Percentiles rank a stretch among this genome's conserved stretches.
Evolutionary conservation across 495 filamentous ascomycete species (phyloP).

Genomic region (Aspergillus haitiensis): DNA sequence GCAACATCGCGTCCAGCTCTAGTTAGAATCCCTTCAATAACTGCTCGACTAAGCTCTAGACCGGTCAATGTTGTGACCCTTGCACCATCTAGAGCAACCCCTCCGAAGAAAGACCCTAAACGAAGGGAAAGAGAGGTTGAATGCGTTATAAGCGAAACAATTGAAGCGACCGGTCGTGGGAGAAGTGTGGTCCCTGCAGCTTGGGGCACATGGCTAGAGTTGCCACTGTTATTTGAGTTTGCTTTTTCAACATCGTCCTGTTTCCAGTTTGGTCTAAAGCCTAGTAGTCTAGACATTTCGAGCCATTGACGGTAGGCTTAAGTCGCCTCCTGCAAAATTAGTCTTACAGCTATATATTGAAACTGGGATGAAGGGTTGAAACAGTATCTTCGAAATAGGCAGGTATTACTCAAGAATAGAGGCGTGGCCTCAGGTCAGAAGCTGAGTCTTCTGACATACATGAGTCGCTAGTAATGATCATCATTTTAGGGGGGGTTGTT

Average conservation of each 20-base stretch:
- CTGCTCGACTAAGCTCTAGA: slow-evolving; percentile 64
- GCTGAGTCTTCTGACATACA: slow-evolving; percentile 12
- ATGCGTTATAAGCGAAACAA: slow-evolving; percentile 68
- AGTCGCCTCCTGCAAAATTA: neutral
- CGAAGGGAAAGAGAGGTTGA: slow-evolving; percentile 69
- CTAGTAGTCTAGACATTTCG: slow-evolving; percentile 31
- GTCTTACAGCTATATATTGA: slow-evolving; percentile 18
- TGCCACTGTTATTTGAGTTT: slow-evolving; percentile 11
- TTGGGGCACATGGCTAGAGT: slow-evolving; percentile 32
- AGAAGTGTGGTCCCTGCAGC: slow-evolving; percentile 60
- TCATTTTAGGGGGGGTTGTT: slow-evolving; percentile 4
- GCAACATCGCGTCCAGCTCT: slow-evolving; percentile 70
- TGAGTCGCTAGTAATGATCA: neutral
- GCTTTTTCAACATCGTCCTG: slow-evolving; percentile 19
- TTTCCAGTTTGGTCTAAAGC: slow-evolving; percentile 18
- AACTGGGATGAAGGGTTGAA: too few species aligned
- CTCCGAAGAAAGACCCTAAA: slow-evolving; percentile 66
- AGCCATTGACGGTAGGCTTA: slow-evolving; percentile 24
- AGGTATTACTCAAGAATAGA: neutral
- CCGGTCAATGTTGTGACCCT: slow-evolving; percentile 68
- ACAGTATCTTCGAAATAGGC: too few species aligned
- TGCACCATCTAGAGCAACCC: slow-evolving; percentile 63
- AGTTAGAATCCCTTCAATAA: slow-evolving; percentile 66
- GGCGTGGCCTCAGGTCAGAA: slow-evolving; percentile 3
- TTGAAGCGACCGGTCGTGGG: slow-evolving; percentile 62